phyloP scores from a whole-genome alignment of 768 basidiomycete species.

The Trametes elegans region DNA sequence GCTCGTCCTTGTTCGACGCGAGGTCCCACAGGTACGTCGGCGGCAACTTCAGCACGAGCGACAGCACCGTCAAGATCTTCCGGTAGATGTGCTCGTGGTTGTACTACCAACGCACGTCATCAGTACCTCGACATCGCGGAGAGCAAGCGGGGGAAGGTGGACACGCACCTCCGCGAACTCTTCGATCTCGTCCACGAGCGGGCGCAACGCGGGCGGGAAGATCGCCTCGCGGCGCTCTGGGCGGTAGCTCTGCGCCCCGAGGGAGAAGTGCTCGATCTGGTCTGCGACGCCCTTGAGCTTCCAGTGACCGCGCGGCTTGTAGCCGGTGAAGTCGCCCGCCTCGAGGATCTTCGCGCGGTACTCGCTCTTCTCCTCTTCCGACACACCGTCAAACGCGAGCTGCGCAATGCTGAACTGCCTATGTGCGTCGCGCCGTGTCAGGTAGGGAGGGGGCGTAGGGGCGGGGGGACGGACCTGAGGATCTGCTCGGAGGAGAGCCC shows the following conservation, averaged over 20 bases:
- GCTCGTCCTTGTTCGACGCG: constrained; percentile 9
- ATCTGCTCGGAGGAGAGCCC: constrained; percentile 10
- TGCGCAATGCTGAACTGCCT: constrained; percentile 14
- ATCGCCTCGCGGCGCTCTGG: constrained; percentile 1
- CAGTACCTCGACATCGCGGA: background rate
- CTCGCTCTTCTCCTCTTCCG: constrained; percentile 5
- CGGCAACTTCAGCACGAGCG: constrained; percentile 11
- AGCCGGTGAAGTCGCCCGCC: constrained; percentile 11
- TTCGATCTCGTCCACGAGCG: constrained; percentile 12
- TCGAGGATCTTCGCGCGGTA: constrained; percentile 12
- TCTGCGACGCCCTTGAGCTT: constrained; percentile 14
- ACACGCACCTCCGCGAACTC: constrained; percentile 9
- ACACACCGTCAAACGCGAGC: constrained; percentile 9
- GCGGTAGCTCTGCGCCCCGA: constrained; percentile 4
- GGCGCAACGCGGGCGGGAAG: constrained; percentile 7
- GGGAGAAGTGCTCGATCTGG: constrained; percentile 15
- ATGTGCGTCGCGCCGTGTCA: background rate
- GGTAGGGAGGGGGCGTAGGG: background rate
- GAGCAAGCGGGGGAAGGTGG: too few relatives aligned
- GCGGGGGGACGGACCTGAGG: background rate
- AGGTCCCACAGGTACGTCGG: constrained; percentile 7
- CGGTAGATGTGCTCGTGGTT: constrained; percentile 14
- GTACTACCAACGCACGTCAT: background rate
- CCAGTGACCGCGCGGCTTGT: constrained; percentile 14
- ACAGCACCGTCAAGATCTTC: constrained; percentile 9